phyloP scores from a whole-genome alignment of 768 basidiomycete genomes.

The Mycena chlorophos region DNA sequence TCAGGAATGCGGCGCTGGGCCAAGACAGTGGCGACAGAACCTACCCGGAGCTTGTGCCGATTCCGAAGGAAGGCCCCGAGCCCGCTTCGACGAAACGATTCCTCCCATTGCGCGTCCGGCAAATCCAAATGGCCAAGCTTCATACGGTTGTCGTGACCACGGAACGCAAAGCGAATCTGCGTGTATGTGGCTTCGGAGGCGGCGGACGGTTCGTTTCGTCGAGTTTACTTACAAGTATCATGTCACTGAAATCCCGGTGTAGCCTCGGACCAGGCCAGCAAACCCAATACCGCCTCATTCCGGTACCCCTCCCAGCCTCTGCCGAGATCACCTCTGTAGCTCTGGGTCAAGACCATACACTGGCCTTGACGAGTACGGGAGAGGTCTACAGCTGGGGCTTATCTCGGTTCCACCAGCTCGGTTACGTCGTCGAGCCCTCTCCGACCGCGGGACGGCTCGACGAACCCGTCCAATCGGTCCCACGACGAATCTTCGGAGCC shows the following conservation, averaged over 20 bases:
- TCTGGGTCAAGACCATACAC: constrained; percentile 92
- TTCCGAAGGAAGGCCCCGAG: constrained; percentile 40
- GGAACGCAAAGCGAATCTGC: constrained; percentile 71
- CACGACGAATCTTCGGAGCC: constrained; percentile 71
- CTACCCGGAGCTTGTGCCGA: constrained; percentile 73
- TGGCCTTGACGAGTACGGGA: constrained; percentile 77
- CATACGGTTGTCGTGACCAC: constrained; percentile 72
- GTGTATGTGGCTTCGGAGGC: constrained; percentile 86
- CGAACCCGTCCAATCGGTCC: constrained; percentile 73
- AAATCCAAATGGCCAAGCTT: constrained; percentile 81
- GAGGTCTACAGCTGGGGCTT: constrained; percentile 91
- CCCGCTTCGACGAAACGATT: constrained; percentile 47
- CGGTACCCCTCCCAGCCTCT: constrained; percentile 53
- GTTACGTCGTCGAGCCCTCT: constrained; percentile 72
- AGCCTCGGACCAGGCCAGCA: constrained; percentile 77
- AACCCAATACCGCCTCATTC: constrained; percentile 73
- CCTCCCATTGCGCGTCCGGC: constrained; percentile 58
- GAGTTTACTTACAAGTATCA: background rate
- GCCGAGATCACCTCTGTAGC: constrained; percentile 61
- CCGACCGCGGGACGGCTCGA: constrained; percentile 47
- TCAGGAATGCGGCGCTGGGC: constrained; percentile 86
- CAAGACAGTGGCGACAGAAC: constrained; percentile 75
- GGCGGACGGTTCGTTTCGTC: constrained; percentile 67
- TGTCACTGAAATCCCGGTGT: constrained; percentile 5
- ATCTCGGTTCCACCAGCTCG: constrained; percentile 86